Percentiles rank a stretch among this genome's conserved stretches.
Conservation (phyloP, 257 asterid genomes). For the Solanum bulbocastanum region DNA sequence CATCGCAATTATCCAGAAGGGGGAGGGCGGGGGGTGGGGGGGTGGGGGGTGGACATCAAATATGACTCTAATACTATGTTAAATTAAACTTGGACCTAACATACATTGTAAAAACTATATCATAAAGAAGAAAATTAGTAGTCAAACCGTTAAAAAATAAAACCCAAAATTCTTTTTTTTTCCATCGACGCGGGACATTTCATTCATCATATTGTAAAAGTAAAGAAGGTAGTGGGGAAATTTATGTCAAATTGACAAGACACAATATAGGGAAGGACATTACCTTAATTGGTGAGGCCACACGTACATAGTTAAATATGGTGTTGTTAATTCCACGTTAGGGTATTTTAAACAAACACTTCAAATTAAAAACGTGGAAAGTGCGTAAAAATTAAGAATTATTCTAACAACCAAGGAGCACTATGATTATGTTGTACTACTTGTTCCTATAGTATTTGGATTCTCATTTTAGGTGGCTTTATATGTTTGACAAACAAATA, state of each 20-base stretch:
- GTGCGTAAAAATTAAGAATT: neutral
- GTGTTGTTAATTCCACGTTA: neutral
- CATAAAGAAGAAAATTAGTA: too few species aligned
- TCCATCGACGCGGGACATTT: neutral
- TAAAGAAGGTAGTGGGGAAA: too few species aligned
- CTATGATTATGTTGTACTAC: neutral
- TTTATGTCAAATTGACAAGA: neutral
- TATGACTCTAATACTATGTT: too few species aligned
- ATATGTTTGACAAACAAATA: neutral
- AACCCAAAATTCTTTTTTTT: too few species aligned
- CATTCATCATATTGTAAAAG: neutral
- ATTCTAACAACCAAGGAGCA: neutral
- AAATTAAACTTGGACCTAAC: neutral
- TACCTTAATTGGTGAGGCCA: neutral
- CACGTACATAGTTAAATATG: neutral
- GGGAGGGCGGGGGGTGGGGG: neutral
- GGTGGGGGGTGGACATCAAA: neutral
- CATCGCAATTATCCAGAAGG: neutral
- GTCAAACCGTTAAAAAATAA: too few species aligned
- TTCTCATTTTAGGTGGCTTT: neutral
- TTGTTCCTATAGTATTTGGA: neutral
- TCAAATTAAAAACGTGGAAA: neutral
- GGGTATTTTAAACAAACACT: neutral
- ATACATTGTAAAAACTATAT: too few species aligned
- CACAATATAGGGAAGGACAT: neutral